A percentile compares a stretch with the other conserved stretches of the same genome.
Evolutionary conservation across 495 filamentous ascomycete genomes (phyloP).

Genomic region (Tuber magnatum): DNA sequence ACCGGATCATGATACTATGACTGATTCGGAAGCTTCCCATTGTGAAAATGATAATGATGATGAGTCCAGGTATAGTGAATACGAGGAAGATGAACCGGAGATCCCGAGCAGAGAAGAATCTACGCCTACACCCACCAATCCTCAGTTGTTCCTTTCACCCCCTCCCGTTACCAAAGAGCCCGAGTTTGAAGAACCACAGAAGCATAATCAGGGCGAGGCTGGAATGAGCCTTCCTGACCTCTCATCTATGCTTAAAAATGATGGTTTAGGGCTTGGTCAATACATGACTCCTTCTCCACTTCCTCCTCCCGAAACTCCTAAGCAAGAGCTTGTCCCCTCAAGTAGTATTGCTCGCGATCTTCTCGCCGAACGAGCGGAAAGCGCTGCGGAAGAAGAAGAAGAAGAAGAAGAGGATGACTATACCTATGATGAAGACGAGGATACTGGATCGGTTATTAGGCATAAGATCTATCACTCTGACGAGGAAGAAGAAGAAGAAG

Average conservation of each 20-base stretch:
- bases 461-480: conserved; percentile 56
- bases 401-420: conserved; percentile 44
- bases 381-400: conserved; percentile 43
- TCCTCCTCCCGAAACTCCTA: conserved; percentile 19
- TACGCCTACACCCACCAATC: conserved; percentile 41
- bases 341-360: conserved; percentile 27
- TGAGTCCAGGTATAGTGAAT: conserved; percentile 46
- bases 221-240: conserved; percentile 48
- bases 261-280: conserved; percentile 48
- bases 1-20: conserved; percentile 32
- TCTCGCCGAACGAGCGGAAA: conserved; percentile 45
- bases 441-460: conserved; percentile 83
- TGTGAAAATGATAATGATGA: conserved; percentile 49
- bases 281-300: conserved; percentile 50
- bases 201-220: conserved; percentile 26
- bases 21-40: conserved; percentile 41
- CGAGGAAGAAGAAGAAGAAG: conserved; percentile 45
- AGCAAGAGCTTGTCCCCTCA: conserved; percentile 29
- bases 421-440: conserved; percentile 56
- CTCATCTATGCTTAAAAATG: conserved; percentile 46
- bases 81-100: conserved; percentile 42
- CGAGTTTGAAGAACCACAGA: conserved; percentile 40
- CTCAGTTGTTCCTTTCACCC: neutral
- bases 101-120: conserved; percentile 40
- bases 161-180: conserved; percentile 26